phyloP scores from a whole-genome alignment of 768 basidiomycete genomes.

The Austroboletus eburneus region DNA sequence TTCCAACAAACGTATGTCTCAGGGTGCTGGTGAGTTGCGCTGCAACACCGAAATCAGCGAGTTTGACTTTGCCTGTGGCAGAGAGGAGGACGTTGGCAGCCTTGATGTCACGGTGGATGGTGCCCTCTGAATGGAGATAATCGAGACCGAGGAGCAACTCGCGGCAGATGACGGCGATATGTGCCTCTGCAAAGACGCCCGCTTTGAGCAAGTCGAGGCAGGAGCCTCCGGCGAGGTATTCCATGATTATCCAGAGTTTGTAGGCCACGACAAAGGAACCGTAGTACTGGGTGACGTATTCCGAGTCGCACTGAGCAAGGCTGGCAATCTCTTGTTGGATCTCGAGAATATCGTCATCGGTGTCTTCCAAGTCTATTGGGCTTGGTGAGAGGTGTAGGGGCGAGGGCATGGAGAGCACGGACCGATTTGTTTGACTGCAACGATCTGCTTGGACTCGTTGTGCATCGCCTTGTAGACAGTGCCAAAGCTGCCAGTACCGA shows the following conservation, averaged over 20 bases:
- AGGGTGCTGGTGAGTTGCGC: conserved; percentile 93
- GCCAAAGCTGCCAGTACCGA: conserved; percentile 97
- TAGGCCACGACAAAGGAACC: conserved; percentile 95
- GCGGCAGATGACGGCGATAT: conserved; percentile 92
- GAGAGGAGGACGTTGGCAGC: conserved; percentile 94
- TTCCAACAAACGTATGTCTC: conserved; percentile 96
- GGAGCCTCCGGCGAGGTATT: conserved; percentile 97
- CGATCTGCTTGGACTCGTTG: conserved; percentile 89
- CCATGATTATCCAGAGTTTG: conserved; percentile 99
- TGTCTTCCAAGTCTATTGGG: conserved; percentile 94
- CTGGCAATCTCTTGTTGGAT: conserved; percentile 99
- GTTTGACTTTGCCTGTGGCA: conserved; percentile 88
- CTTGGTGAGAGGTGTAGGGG: conserved; percentile 1
- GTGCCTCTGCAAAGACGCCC: conserved; percentile 84
- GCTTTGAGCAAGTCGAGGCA: conserved; percentile 95
- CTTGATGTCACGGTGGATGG: conserved; percentile 99
- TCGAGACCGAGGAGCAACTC: conserved; percentile 91
- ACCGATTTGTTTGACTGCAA: conserved; percentile 99
- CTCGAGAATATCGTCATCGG: conserved; percentile 97
- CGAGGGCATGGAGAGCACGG: conserved; percentile 26
- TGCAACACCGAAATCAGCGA: conserved; percentile 98
- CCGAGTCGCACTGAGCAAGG: conserved; percentile 92
- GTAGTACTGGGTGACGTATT: conserved; percentile 95
- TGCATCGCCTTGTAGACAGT: conserved; percentile 97
- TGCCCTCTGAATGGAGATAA: conserved; percentile 93